Evolutionary conservation across 139 green algal genomes (phyloP).

Genomic region (Mesotaenium endlicherianum): DNA sequence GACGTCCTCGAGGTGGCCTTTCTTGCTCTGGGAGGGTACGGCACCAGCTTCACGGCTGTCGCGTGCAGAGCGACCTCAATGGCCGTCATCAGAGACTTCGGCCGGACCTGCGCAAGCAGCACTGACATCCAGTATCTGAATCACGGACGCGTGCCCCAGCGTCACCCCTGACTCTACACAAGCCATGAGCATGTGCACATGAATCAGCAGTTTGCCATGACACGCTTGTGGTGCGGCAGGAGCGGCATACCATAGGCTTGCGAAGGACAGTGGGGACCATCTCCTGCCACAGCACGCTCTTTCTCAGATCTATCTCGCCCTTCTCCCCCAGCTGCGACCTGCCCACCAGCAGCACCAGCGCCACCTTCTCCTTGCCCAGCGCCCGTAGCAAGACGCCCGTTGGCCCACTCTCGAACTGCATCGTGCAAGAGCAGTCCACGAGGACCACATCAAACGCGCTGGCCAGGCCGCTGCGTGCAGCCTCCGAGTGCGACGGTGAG

Average conservation of each 20-base stretch:
- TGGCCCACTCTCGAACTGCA: not conserved
- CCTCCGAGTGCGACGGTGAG: too few species aligned
- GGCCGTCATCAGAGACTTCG: not conserved
- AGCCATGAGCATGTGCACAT: too few species aligned
- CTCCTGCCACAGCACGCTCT: not conserved
- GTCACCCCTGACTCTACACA: too few species aligned
- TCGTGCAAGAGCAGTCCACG: not conserved
- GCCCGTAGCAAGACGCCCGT: not conserved
- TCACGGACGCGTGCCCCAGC: too few species aligned
- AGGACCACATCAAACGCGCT: not conserved
- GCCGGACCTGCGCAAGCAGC: slow-evolving; percentile 4
- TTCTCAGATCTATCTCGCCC: not conserved
- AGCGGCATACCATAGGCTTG: not conserved
- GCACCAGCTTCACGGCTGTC: too few species aligned
- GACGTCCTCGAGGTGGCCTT: not conserved
- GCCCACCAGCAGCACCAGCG: slow-evolving; percentile 5
- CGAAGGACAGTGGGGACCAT: not conserved
- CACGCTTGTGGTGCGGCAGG: too few species aligned
- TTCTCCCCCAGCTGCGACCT: not conserved
- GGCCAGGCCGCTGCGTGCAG: too few species aligned
- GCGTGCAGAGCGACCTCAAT: not conserved
- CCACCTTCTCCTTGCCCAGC: not conserved
- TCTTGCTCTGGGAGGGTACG: too few species aligned
- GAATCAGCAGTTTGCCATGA: too few species aligned
- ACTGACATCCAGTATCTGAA: too few species aligned